A percentile compares a stretch with the other conserved stretches of the same genome.
Conservation (phyloP, 768 basidiomycete genomes). For the Hypsizygus marmoreus region DNA sequence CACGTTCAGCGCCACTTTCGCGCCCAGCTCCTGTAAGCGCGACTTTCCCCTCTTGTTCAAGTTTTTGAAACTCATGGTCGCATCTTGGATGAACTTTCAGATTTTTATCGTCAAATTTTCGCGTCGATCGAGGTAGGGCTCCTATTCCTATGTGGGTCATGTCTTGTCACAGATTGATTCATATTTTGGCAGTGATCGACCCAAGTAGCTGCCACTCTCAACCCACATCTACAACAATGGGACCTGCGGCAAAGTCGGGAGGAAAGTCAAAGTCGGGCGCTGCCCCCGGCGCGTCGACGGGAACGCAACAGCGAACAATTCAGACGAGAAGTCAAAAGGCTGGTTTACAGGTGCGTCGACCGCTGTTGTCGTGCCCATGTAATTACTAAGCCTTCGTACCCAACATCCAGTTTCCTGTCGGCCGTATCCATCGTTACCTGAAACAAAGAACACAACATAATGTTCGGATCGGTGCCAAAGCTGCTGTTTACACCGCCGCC, state of each 20-base stretch:
- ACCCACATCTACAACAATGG: slow-evolving; percentile 30
- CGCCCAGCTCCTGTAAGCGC: slow-evolving; percentile 24
- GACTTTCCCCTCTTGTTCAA: slow-evolving; percentile 7
- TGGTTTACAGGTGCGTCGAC: slow-evolving; percentile 71
- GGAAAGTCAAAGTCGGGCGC: slow-evolving; percentile 63
- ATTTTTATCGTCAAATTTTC: neutral
- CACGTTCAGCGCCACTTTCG: slow-evolving; percentile 32
- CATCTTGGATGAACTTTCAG: neutral
- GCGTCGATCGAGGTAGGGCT: slow-evolving; percentile 14
- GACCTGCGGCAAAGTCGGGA: slow-evolving; percentile 54
- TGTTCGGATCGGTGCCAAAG: slow-evolving; percentile 95
- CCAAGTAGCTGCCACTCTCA: neutral
- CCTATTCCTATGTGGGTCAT: slow-evolving; percentile 14
- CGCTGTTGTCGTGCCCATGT: neutral
- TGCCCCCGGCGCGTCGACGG: slow-evolving; percentile 27
- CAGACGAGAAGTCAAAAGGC: slow-evolving; percentile 82
- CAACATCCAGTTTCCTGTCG: slow-evolving; percentile 82
- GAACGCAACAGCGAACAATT: slow-evolving; percentile 41
- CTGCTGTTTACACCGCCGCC: slow-evolving; percentile 94
- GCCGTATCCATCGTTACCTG: slow-evolving; percentile 95
- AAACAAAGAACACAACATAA: slow-evolving; percentile 93
- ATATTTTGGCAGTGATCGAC: neutral
- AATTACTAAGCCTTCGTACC: neutral
- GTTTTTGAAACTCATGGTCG: neutral
- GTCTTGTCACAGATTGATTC: neutral